Evolutionary conservation across 768 basidiomycete species (phyloP).

Genomic region (Boletus coccyginus): DNA sequence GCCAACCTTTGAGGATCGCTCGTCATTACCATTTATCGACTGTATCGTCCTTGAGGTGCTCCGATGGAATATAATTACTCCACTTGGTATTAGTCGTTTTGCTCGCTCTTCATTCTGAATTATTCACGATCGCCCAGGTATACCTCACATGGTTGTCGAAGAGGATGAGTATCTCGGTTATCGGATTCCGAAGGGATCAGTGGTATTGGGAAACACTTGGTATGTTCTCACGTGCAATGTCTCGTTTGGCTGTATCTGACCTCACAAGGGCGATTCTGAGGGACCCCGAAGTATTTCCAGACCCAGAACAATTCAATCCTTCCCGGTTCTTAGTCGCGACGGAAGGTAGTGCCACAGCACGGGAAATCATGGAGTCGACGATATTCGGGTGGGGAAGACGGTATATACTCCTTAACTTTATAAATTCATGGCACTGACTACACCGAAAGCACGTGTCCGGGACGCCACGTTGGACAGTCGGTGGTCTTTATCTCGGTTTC

Average conservation of each 20-base stretch:
- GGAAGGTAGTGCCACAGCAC: background rate
- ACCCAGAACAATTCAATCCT: constrained; percentile 18
- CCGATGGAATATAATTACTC: constrained; percentile 10
- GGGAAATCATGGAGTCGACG: no score
- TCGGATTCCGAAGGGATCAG: background rate
- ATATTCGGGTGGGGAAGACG: no score
- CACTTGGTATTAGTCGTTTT: constrained; percentile 1
- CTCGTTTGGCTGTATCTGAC: background rate
- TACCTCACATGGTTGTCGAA: constrained; percentile 34
- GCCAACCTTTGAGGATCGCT: constrained; percentile 14
- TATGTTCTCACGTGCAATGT: constrained; percentile 8
- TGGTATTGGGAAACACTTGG: background rate
- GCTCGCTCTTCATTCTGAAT: background rate
- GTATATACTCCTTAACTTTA: no score
- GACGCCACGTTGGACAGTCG: no score
- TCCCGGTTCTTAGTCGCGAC: constrained; percentile 9
- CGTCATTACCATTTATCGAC: constrained; percentile 13
- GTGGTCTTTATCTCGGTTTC: background rate
- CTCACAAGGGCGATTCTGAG: constrained; percentile 16
- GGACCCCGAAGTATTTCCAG: constrained; percentile 13
- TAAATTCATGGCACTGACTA: no score
- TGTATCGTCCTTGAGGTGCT: constrained; percentile 10
- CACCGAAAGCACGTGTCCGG: no score
- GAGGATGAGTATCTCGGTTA: constrained; percentile 27
- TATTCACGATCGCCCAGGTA: constrained; percentile 24